phyloP scores from a whole-genome alignment of 2,329 filamentous ascomycete genomes.

The Incumbomyces delicatus region DNA sequence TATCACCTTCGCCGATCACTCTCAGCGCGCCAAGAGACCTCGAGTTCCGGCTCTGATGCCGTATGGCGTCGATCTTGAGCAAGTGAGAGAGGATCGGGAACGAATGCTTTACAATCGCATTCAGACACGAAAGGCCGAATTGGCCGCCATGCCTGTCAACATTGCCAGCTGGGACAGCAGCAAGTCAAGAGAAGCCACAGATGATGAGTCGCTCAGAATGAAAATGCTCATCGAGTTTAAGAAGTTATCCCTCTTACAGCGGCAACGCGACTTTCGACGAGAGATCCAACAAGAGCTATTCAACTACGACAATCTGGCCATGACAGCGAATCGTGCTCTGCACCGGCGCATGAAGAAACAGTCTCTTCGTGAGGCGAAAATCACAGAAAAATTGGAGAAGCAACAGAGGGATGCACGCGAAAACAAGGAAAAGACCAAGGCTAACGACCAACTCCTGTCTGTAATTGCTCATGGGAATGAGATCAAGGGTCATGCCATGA shows the following conservation, averaged over 20 bases:
- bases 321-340: slow-evolving; percentile 85
- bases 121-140: slow-evolving; percentile 69
- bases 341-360: slow-evolving; percentile 97
- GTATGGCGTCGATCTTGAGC: slow-evolving; percentile 76
- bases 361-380: slow-evolving; percentile 83
- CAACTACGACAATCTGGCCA: slow-evolving; percentile 88
- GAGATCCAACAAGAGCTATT: slow-evolving; percentile 87
- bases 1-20: slow-evolving; percentile 74
- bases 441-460: slow-evolving; percentile 79
- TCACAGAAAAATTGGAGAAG: slow-evolving; percentile 98
- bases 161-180: slow-evolving; percentile 75
- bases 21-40: slow-evolving; percentile 62
- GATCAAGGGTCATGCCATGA: slow-evolving; percentile 56
- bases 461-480: slow-evolving; percentile 75
- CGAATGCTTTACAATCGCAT: slow-evolving; percentile 84
- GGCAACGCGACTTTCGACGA: slow-evolving; percentile 76
- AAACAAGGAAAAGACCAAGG: slow-evolving; percentile 95
- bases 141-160: slow-evolving; percentile 76
- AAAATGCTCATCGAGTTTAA: slow-evolving; percentile 95
- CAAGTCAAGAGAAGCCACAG: slow-evolving; percentile 57
- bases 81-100: slow-evolving; percentile 76
- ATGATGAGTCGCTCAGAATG: slow-evolving; percentile 74
- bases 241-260: slow-evolving; percentile 74
- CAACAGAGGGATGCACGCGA: slow-evolving; percentile 94
- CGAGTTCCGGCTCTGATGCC: slow-evolving; percentile 85